A percentile compares a stretch with the other conserved stretches of the same genome.
phyloP scores from a whole-genome alignment of 345 rosid species.

The Dimocarpus longan region DNA sequence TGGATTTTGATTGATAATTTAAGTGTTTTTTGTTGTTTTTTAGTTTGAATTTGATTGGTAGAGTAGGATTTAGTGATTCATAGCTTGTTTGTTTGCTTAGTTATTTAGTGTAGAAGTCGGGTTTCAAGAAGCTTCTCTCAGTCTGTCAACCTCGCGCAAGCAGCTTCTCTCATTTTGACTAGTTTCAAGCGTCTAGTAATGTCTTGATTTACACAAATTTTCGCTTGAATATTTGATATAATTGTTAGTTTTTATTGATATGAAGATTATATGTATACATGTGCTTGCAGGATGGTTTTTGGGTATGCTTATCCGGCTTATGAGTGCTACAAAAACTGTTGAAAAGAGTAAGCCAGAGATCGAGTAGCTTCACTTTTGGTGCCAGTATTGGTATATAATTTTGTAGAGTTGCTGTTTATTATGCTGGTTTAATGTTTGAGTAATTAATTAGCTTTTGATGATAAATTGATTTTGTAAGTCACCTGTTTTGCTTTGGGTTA shows the following conservation, averaged over 20 bases:
- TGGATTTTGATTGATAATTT: too few species aligned
- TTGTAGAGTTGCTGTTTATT: neutral
- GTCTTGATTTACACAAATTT: too few species aligned
- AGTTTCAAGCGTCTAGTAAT: too few species aligned
- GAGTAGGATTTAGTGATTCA: too few species aligned
- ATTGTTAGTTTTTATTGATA: neutral
- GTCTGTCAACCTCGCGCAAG: too few species aligned
- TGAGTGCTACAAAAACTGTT: conserved; percentile 62
- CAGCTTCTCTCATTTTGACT: too few species aligned
- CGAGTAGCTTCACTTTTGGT: conserved; percentile 67
- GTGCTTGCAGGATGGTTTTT: conserved; percentile 45
- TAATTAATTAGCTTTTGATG: neutral
- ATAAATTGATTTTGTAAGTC: neutral
- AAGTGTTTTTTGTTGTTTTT: too few species aligned
- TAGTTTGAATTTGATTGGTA: too few species aligned
- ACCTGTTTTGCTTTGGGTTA: conserved; percentile 18
- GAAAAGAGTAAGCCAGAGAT: conserved; percentile 61
- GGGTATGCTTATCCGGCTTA: conserved; percentile 75
- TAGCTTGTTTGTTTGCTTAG: too few species aligned
- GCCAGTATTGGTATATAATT: conserved; percentile 57
- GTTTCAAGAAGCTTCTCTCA: too few species aligned
- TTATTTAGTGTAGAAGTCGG: too few species aligned
- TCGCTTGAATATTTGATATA: too few species aligned
- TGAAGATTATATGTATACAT: conserved; percentile 2
- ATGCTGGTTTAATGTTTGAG: neutral